Conservation (phyloP, 2,329 filamentous ascomycete species). For the Uncinocarpus reesii region DNA sequence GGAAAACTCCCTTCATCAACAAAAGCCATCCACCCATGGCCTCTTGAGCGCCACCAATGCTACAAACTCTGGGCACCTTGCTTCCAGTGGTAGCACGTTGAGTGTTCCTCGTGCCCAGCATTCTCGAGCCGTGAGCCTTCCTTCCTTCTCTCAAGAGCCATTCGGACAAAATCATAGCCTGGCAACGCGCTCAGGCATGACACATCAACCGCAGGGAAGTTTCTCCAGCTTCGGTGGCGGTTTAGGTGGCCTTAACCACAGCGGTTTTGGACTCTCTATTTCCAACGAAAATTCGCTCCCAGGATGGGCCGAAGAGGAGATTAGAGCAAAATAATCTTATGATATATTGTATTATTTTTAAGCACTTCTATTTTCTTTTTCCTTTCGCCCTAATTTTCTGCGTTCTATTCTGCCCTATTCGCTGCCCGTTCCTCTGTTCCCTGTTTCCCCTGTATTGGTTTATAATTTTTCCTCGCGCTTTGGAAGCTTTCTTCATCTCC, state of each 20-base stretch:
- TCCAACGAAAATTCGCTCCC: slow-evolving; percentile 48
- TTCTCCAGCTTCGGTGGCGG: slow-evolving; percentile 51
- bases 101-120: slow-evolving; percentile 49
- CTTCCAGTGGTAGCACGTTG: slow-evolving; percentile 52
- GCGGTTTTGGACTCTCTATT: slow-evolving; percentile 50
- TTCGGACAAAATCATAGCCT: slow-evolving; percentile 37
- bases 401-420: not conserved
- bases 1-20: slow-evolving; percentile 36
- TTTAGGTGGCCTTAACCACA: slow-evolving; percentile 48
- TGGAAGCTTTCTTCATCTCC: not conserved
- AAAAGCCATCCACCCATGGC: slow-evolving; percentile 57
- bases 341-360: slow-evolving; percentile 13
- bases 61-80: slow-evolving; percentile 56
- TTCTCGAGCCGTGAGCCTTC: slow-evolving; percentile 80
- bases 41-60: slow-evolving; percentile 53
- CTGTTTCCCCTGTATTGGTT: slow-evolving; percentile 16
- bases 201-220: slow-evolving; percentile 40
- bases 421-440: slow-evolving; percentile 9
- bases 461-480: slow-evolving; percentile 5
- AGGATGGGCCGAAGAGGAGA: slow-evolving; percentile 56
- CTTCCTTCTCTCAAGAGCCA: slow-evolving; percentile 55
- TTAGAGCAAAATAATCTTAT: slow-evolving; percentile 43
- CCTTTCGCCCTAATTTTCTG: slow-evolving; percentile 1
- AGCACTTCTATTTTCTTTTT: slow-evolving; percentile 12
- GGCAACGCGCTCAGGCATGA: slow-evolving; percentile 28